These are phyloP conservation scores for Colletotrichum orchidophilum DNA, from an alignment of 2,329 filamentous ascomycete species.

Conservation along the genomic window DNA sequence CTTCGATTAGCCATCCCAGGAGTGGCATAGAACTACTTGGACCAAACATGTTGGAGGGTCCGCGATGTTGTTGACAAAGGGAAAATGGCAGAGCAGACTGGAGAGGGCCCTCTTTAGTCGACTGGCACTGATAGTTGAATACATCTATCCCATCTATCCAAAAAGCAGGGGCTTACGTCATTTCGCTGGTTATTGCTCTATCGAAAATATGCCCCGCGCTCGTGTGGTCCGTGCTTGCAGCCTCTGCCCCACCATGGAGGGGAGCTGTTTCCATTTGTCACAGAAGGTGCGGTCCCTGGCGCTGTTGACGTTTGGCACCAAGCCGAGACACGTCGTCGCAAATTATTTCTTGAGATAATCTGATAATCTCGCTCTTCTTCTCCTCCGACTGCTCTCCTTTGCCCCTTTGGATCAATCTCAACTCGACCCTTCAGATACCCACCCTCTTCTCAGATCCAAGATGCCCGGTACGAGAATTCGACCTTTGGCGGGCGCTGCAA, in stretches of 20 bases:
- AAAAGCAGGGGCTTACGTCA: conserved; percentile 22
- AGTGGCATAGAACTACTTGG: too few species aligned
- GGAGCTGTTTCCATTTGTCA: conserved; percentile 5
- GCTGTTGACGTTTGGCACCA: neutral
- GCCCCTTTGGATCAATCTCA: too few species aligned
- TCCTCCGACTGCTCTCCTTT: neutral
- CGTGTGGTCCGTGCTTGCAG: neutral
- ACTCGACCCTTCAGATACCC: too few species aligned
- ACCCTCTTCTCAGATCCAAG: neutral
- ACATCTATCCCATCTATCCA: neutral
- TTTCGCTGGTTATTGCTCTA: conserved; percentile 5
- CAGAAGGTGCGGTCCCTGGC: conserved; percentile 6
- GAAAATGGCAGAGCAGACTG: neutral
- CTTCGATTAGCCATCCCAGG: neutral
- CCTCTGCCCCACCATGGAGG: conserved; percentile 22
- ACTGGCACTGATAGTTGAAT: neutral
- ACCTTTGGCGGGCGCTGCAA: neutral
- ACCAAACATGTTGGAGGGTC: too few species aligned
- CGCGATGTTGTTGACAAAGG: neutral
- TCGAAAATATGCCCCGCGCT: conserved; percentile 21
- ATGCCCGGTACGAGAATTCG: conserved; percentile 20
- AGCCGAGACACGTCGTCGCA: conserved; percentile 13
- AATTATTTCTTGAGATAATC: neutral
- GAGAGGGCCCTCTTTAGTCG: neutral
- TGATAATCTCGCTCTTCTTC: neutral